Evolutionary conservation across 1,284 basidiomycete species (phyloP).

Genomic region (Ceraceosorus guamensis): DNA sequence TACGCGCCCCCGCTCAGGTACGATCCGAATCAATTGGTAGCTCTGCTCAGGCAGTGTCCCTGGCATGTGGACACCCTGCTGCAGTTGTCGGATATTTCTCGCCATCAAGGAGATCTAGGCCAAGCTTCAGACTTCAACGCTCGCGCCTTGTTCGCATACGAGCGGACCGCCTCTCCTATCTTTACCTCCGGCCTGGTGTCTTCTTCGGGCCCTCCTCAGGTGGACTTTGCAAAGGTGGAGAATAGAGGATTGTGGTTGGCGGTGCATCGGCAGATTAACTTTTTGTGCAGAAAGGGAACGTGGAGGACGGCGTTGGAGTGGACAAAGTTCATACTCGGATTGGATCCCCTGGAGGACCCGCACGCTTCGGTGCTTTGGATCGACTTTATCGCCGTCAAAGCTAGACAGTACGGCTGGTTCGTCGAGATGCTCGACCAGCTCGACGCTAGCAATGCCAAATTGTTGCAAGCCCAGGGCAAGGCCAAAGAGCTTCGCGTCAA

Average conservation of each 20-base stretch:
- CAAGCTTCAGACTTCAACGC: constrained; percentile 44
- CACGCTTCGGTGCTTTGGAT: constrained; percentile 45
- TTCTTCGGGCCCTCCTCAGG: constrained; percentile 28
- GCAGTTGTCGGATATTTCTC: constrained; percentile 39
- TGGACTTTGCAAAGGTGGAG: constrained; percentile 41
- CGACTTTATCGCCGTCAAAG: constrained; percentile 45
- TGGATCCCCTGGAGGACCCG: constrained; percentile 27
- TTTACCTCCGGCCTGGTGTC: constrained; percentile 37
- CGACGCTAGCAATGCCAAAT: constrained; percentile 22
- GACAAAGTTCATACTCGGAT: constrained; percentile 38
- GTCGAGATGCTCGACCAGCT: constrained; percentile 26
- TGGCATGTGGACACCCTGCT: constrained; percentile 47
- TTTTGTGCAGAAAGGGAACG: constrained; percentile 38
- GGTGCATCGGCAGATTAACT: constrained; percentile 38
- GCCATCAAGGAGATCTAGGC: constrained; percentile 45
- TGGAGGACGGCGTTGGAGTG: constrained; percentile 47
- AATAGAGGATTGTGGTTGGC: constrained; percentile 44
- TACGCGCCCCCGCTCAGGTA: constrained; percentile 9
- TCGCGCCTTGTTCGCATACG: constrained; percentile 42
- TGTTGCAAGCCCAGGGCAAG: constrained; percentile 16
- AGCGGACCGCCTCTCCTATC: constrained; percentile 33
- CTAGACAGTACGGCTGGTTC: constrained; percentile 37
- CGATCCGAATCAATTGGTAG: constrained; percentile 38
- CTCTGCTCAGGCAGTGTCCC: constrained; percentile 38
- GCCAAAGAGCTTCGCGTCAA: too few relatives aligned